Base-by-base conservation (phyloP, 73 alveolate genomes). In the Breviolum minutum region DNA sequence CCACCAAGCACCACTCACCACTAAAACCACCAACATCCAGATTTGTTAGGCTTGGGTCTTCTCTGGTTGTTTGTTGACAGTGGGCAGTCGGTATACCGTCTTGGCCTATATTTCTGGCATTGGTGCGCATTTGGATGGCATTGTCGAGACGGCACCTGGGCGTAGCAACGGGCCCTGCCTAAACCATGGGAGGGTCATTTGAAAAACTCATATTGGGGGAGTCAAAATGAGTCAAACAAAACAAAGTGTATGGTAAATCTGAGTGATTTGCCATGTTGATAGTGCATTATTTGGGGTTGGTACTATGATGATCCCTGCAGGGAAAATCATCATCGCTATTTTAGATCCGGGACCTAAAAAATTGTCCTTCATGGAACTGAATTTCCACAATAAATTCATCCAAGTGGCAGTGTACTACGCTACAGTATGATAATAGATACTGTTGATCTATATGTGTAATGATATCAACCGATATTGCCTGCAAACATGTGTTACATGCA, bases 101-200 rank as follows among this genome's bases (percentile, higher is more conserved):
- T 48, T 92, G 79, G 97, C 97, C 64, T 92, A 92, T 89, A 92
- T 92, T n/a, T 48, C 90, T 48, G 97, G 97, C 84, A 92, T 92
- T 22, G 97, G 97, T 26, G 97, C 97, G 7, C 97, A 92, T 40
- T 66, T 92, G 97, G 97, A 92, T 80, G 97, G 97, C 19, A 71
- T 80, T 8, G 90, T 92, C 62, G 97, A 92, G 62, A 32, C 90
- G 7, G 97, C n/a, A 7, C 48, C 94, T 62, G 24, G 79, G 26
- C 3, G 17, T 68, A 6, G 48, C 2, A 14, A 73, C 29, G 82
- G 3, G 54, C 54, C 54, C 0, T 40, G 54, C 54, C 54, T 40
- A 40, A 40, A 40, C 54, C 54, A 40, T 0, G 54, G 77, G 77
- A 2, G 77, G 77, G 1, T 68, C 77, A 22, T 68, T 22, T 68